Evolutionary conservation across 2,329 filamentous ascomycete species (phyloP).

Genomic region (Aspergillus ruber): DNA sequence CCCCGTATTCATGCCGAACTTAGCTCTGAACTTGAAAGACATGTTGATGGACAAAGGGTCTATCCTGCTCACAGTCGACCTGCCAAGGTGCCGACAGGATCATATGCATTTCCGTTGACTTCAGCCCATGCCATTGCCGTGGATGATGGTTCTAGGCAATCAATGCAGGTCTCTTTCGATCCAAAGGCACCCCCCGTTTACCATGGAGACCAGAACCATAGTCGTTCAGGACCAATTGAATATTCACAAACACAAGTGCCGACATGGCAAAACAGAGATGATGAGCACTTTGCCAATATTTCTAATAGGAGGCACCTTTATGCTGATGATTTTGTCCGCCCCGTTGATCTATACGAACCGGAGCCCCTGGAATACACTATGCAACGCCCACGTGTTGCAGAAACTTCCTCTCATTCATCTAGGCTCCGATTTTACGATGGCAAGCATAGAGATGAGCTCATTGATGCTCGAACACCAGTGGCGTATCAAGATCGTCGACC

Average conservation of each 20-base stretch:
- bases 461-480: neutral
- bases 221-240: constrained; percentile 5
- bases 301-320: constrained; percentile 23
- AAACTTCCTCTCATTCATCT: constrained; percentile 9
- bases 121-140: constrained; percentile 10
- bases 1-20: constrained; percentile 10
- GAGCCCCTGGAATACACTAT: constrained; percentile 13
- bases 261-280: constrained; percentile 11
- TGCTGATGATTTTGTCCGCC: constrained; percentile 33
- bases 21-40: constrained; percentile 12
- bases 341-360: constrained; percentile 22
- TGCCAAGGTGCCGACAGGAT: constrained; percentile 5
- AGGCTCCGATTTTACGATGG: constrained; percentile 8
- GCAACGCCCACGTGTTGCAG: constrained; percentile 11
- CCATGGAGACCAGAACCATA: constrained; percentile 14
- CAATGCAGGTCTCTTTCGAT: constrained; percentile 9
- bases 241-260: constrained; percentile 8
- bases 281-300: constrained; percentile 11
- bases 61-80: constrained; percentile 10
- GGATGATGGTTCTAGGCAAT: constrained; percentile 15
- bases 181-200: constrained; percentile 12
- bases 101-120: constrained; percentile 10
- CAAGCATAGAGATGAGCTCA: constrained; percentile 9
- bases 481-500: neutral
- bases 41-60: constrained; percentile 10